These are phyloP conservation scores for Bryoglossum gracile DNA, from an alignment of 495 filamentous ascomycete species.

Conservation along the genomic window DNA sequence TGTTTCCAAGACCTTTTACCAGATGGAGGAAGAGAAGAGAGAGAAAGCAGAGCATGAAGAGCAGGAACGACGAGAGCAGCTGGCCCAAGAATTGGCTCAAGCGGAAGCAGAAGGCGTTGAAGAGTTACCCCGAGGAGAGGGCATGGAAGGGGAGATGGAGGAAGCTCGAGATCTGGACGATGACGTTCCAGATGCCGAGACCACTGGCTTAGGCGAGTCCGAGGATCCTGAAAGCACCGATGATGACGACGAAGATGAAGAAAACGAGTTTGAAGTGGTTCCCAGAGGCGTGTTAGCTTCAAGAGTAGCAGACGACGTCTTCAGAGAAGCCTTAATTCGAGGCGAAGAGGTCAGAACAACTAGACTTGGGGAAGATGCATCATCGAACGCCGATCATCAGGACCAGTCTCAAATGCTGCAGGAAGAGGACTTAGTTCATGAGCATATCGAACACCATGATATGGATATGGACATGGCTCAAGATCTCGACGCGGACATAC, in stretches of 20 bases:
- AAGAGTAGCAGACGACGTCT: constrained; percentile 34
- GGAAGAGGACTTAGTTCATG: constrained; percentile 42
- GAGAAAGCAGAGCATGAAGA: constrained; percentile 76
- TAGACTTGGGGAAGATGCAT: constrained; percentile 32
- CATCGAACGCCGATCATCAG: constrained; percentile 25
- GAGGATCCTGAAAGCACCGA: constrained; percentile 38
- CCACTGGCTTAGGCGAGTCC: constrained; percentile 33
- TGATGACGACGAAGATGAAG: constrained; percentile 36
- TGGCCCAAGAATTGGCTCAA: constrained; percentile 55
- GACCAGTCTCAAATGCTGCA: constrained; percentile 42
- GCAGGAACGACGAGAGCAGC: constrained; percentile 58
- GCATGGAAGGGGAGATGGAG: constrained; percentile 41
- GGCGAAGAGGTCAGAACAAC: constrained; percentile 31
- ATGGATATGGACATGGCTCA: constrained; percentile 46
- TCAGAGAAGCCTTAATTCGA: constrained; percentile 41
- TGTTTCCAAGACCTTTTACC: constrained; percentile 66
- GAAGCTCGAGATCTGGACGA: constrained; percentile 50
- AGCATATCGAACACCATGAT: constrained; percentile 23
- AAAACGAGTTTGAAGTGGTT: constrained; percentile 24
- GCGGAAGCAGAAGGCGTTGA: constrained; percentile 36
- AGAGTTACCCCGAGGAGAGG: constrained; percentile 57
- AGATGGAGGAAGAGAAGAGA: constrained; percentile 67
- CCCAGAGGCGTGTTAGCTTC: constrained; percentile 31
- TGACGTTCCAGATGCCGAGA: constrained; percentile 58
- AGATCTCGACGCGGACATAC: constrained; percentile 60